phyloP scores from a whole-genome alignment of 345 rosid genomes.

The Rhodamnia rubescens region DNA sequence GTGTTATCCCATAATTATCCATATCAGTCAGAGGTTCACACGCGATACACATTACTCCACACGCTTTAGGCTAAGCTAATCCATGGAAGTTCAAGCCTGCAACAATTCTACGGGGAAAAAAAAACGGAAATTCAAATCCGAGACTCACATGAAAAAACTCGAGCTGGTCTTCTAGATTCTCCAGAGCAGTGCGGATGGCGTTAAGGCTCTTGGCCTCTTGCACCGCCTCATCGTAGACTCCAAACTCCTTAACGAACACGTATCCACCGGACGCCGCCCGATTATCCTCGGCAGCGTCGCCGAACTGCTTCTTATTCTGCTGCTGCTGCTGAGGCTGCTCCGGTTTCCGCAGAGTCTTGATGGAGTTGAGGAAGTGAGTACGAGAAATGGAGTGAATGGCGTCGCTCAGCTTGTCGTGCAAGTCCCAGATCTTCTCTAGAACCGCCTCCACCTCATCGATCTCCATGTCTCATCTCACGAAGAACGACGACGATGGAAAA shows the following conservation, averaged over 20 bases:
- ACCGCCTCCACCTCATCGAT: conserved; percentile 74
- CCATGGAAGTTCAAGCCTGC: background rate
- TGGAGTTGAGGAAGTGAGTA: conserved; percentile 64
- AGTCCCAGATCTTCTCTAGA: conserved; percentile 91
- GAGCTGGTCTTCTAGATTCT: conserved; percentile 95
- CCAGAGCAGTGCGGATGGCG: conserved; percentile 80
- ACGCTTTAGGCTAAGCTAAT: background rate
- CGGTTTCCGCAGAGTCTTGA: conserved; percentile 24
- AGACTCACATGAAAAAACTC: conserved; percentile 71
- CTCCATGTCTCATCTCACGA: conserved; percentile 79
- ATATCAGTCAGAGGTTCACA: background rate
- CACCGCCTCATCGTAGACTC: conserved; percentile 43
- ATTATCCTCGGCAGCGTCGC: conserved; percentile 17
- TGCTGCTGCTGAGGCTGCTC: background rate
- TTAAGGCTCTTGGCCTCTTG: conserved; percentile 88
- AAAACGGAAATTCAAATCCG: background rate
- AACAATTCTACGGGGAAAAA: background rate
- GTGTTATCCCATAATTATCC: too few relatives aligned
- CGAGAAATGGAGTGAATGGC: conserved; percentile 83
- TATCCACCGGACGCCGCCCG: conserved; percentile 30
- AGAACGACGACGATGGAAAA: background rate
- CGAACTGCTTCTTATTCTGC: background rate
- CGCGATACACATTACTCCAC: background rate
- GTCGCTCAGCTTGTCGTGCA: conserved; percentile 95
- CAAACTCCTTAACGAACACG: conserved; percentile 71